These are phyloP conservation scores for Filobasidium floriforme DNA, from an alignment of 768 basidiomycete species.

Conservation along the genomic window DNA sequence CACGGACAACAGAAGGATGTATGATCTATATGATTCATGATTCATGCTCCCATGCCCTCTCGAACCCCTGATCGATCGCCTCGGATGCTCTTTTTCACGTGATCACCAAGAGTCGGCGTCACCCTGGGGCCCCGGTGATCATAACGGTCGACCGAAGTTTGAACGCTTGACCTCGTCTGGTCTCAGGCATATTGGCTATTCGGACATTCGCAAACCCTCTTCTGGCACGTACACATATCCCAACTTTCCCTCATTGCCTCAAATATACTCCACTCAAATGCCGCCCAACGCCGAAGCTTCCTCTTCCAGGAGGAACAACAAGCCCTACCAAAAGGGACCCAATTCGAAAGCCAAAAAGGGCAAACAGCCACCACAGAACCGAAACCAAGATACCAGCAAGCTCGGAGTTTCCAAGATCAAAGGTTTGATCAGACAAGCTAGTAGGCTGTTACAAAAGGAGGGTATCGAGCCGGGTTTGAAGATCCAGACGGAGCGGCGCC, in stretches of 20 bases:
- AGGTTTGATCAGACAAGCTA: constrained; percentile 71
- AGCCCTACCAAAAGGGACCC: constrained; percentile 1
- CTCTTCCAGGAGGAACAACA: constrained; percentile 1
- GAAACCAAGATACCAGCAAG: constrained; percentile 6
- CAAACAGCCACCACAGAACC: constrained; percentile 14
- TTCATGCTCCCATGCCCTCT: neutral
- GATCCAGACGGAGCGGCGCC: constrained; percentile 68
- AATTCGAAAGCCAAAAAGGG: constrained; percentile 8
- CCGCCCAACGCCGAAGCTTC: neutral
- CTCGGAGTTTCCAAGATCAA: constrained; percentile 77
- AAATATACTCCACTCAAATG: neutral
- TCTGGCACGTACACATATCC: too few relatives aligned
- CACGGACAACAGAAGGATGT: too few relatives aligned
- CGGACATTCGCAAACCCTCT: too few relatives aligned
- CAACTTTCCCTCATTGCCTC: too few relatives aligned
- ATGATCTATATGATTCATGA: too few relatives aligned
- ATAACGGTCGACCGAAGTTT: too few relatives aligned
- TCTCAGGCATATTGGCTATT: neutral
- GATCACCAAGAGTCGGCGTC: neutral
- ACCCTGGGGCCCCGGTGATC: too few relatives aligned
- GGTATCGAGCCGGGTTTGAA: constrained; percentile 76
- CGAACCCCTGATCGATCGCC: neutral
- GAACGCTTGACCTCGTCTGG: neutral
- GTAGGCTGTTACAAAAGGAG: constrained; percentile 60
- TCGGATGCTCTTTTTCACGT: neutral